phyloP scores from a whole-genome alignment of 2,329 filamentous ascomycete genomes.

The Fusarium redolens region DNA sequence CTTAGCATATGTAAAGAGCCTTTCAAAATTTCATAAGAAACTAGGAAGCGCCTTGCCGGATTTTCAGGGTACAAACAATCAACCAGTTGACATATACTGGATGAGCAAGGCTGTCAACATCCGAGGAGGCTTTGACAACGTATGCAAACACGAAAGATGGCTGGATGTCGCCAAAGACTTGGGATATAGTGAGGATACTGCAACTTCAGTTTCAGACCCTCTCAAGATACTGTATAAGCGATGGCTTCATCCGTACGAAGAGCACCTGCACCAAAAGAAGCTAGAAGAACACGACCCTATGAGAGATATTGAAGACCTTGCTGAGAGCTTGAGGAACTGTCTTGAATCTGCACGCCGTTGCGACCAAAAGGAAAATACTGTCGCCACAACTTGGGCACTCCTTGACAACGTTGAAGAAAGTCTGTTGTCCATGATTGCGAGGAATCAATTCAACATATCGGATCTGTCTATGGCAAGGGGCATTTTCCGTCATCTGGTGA shows the following conservation, averaged over 20 bases:
- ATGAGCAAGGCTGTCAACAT: background rate
- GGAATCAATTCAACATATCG: background rate
- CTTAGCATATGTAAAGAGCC: background rate
- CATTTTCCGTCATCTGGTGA: slow-evolving; percentile 5
- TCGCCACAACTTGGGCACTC: background rate
- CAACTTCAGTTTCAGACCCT: background rate
- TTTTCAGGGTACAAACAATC: background rate
- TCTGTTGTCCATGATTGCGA: background rate
- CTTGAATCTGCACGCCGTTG: background rate
- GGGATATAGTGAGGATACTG: background rate
- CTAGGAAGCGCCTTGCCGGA: background rate
- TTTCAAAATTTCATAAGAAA: background rate
- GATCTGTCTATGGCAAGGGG: background rate
- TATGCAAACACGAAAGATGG: background rate
- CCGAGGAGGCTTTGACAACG: background rate
- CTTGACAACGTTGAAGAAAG: background rate
- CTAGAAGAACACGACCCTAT: background rate
- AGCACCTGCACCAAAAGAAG: background rate
- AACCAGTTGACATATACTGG: background rate
- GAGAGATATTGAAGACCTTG: background rate
- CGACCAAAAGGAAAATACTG: background rate
- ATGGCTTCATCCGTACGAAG: background rate
- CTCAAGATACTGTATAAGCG: background rate
- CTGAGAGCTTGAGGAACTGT: background rate
- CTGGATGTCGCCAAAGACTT: background rate